phyloP scores from a whole-genome alignment of 2,329 filamentous ascomycete species.

The Cladosporium sp. region DNA sequence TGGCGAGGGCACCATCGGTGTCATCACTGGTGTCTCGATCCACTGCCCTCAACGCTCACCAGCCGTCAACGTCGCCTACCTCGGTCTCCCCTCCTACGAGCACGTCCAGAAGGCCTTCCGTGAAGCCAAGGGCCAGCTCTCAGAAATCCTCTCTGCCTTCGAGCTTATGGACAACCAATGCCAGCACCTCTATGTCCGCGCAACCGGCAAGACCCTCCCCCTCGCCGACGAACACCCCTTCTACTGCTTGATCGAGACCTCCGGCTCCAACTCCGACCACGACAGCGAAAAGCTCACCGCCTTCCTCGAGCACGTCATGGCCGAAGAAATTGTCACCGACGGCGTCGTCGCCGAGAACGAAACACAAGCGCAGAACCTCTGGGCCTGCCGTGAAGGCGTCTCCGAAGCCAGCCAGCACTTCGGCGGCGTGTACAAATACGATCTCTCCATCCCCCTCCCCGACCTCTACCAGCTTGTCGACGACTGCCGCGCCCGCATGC shows the following conservation, averaged over 20 bases:
- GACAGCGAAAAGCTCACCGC: conserved; percentile 83
- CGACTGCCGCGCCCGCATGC: conserved; percentile 71
- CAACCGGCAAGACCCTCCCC: conserved; percentile 73
- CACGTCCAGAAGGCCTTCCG: conserved; percentile 81
- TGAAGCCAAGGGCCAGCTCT: conserved; percentile 83
- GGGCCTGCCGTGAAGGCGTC: conserved; percentile 91
- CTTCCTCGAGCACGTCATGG: conserved; percentile 91
- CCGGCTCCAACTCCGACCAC: conserved; percentile 88
- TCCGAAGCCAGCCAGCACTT: conserved; percentile 84
- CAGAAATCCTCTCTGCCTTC: conserved; percentile 94
- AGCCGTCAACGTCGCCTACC: conserved; percentile 91
- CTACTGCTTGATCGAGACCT: conserved; percentile 95
- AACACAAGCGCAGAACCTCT: conserved; percentile 79
- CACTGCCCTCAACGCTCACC: conserved; percentile 82
- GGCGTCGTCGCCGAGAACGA: conserved; percentile 91
- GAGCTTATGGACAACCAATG: conserved; percentile 90
- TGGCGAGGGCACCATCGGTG: conserved; percentile 88
- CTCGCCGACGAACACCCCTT: conserved; percentile 83
- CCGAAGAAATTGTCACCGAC: conserved; percentile 77
- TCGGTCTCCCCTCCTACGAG: conserved; percentile 85
- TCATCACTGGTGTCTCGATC: conserved; percentile 87
- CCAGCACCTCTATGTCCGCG: conserved; percentile 70
- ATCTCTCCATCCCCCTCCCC: conserved; percentile 84
- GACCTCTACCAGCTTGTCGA: conserved; percentile 88
- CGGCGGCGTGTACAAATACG: conserved; percentile 97